Evolutionary conservation across 2,329 filamentous ascomycete genomes (phyloP).

Genomic region (Elsinoe australis): DNA sequence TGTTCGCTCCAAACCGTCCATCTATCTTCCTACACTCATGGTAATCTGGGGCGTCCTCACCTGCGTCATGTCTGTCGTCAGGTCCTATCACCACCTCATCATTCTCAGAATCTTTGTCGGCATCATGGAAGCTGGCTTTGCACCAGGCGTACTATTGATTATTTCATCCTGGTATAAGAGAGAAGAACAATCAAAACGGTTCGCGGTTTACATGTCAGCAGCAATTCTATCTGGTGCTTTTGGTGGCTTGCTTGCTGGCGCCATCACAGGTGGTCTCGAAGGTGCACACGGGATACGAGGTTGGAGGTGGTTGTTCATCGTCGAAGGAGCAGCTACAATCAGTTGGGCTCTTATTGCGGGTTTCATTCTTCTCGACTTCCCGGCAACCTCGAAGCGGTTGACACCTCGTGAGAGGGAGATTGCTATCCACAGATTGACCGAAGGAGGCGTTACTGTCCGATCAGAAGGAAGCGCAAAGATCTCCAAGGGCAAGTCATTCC

Average conservation of each 20-base stretch:
- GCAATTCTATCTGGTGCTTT: slow-evolving; percentile 47
- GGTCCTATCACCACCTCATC: slow-evolving; percentile 43
- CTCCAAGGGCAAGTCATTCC: slow-evolving; percentile 34
- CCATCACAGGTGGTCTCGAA: slow-evolving; percentile 31
- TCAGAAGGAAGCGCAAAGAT: slow-evolving; percentile 28
- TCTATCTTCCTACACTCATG: slow-evolving; percentile 49
- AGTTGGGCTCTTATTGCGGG: slow-evolving; percentile 37
- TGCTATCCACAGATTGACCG: slow-evolving; percentile 39
- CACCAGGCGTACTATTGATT: slow-evolving; percentile 48
- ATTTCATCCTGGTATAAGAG: slow-evolving; percentile 54
- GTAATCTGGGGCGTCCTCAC: slow-evolving; percentile 46
- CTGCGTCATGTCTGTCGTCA: slow-evolving; percentile 45
- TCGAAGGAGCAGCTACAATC: slow-evolving; percentile 39
- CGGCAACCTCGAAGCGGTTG: slow-evolving; percentile 39
- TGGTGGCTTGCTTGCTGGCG: slow-evolving; percentile 36
- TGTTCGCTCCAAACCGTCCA: slow-evolving; percentile 41
- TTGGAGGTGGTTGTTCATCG: slow-evolving; percentile 37
- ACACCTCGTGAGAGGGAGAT: slow-evolving; percentile 37
- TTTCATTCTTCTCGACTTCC: slow-evolving; percentile 46
- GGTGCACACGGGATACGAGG: slow-evolving; percentile 34
- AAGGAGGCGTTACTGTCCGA: slow-evolving; percentile 36
- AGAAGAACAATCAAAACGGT: slow-evolving; percentile 50
- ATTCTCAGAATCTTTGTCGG: slow-evolving; percentile 50
- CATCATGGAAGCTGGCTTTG: slow-evolving; percentile 49
- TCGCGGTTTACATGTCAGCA: slow-evolving; percentile 52